These are phyloP conservation scores for Persicaria tinctoria DNA, from an alignment of 148 eudicot genomes.

Conservation along the genomic window DNA sequence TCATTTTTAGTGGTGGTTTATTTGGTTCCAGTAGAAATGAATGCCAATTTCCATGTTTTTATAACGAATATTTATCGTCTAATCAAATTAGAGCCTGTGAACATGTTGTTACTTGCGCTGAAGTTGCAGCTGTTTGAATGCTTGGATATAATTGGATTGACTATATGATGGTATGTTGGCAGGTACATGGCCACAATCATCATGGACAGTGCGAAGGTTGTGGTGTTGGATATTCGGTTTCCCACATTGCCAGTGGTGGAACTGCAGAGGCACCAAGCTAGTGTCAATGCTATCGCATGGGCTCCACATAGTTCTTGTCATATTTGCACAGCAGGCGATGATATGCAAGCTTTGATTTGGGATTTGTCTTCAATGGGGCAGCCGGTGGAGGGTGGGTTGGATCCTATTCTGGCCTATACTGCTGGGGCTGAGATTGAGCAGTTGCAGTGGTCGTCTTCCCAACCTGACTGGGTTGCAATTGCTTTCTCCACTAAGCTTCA, in stretches of 20 bases:
- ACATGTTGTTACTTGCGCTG: neutral
- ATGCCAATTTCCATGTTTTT: neutral
- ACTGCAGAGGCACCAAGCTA: constrained; percentile 79
- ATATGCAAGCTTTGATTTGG: constrained; percentile 94
- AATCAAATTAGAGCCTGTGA: neutral
- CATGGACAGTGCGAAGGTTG: constrained; percentile 91
- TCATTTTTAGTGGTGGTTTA: neutral
- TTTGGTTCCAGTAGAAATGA: neutral
- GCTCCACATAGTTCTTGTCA: constrained; percentile 96
- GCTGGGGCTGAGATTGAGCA: constrained; percentile 99
- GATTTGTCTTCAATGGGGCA: constrained; percentile 91
- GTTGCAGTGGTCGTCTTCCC: constrained; percentile 94
- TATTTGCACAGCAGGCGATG: constrained; percentile 98
- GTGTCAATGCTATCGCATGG: constrained; percentile 94
- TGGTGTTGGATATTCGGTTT: constrained; percentile 77
- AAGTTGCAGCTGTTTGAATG: neutral
- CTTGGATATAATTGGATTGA: neutral
- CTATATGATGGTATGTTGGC: constrained; percentile 53
- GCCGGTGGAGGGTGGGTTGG: constrained; percentile 92
- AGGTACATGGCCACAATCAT: constrained; percentile 96
- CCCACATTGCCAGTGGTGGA: constrained; percentile 93
- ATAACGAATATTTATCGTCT: neutral
- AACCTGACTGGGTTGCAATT: constrained; percentile 99
- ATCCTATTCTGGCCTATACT: constrained; percentile 88
- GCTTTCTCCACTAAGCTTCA: constrained; percentile 89